Base-by-base conservation (phyloP, 371 early-diverging fungal genomes). In the Syncephalastrum contaminatum region DNA sequence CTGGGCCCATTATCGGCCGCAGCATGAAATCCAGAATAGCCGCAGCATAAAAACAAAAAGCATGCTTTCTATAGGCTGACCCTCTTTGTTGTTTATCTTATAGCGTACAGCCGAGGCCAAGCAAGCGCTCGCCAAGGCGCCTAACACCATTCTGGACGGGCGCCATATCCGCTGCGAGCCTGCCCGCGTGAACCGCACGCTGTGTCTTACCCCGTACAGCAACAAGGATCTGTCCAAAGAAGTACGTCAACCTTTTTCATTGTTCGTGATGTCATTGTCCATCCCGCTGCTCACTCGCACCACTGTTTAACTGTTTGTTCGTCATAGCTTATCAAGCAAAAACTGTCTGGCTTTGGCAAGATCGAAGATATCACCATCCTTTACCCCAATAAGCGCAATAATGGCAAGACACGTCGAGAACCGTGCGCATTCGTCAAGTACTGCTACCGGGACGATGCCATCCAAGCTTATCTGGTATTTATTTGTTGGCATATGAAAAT, bases 101-200 rank as follows among this genome's bases (percentile, higher is more conserved):
- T 47, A 59, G 84, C 70, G 62, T 10, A 56, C 74, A 18, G 51
- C 63, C 12, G 88, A 88, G 53, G 89, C 92, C 2, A 67, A 78
- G 40, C 53, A 50, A 8, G 94, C 94, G 0, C 70, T 91, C 25
- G 47, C 63, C 22, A 83, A 89, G 56, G 88, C 88, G 0, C 87
- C 88, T 53, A 85, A 87, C 43, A 87, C 87, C 2, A 14, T 84
- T 6, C 48, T 93, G 21, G 82, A 90, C 58, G 85, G 86, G 15
- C 71, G 94, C 51, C 81, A 77, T 51, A 87, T 93, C 45, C 87
- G 94, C 6, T 89, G 92, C 48, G 94, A 93, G 64, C 86, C 85
- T 49, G 94, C 94, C 2, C 68, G 87, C 49, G 94, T 93, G 8
- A 91, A 93, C 64, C 82, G 94, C 20, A 91, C 92, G 4, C 64